phyloP scores from a whole-genome alignment of 345 rosid genomes.

The Psidium friedrichsthalianum region DNA sequence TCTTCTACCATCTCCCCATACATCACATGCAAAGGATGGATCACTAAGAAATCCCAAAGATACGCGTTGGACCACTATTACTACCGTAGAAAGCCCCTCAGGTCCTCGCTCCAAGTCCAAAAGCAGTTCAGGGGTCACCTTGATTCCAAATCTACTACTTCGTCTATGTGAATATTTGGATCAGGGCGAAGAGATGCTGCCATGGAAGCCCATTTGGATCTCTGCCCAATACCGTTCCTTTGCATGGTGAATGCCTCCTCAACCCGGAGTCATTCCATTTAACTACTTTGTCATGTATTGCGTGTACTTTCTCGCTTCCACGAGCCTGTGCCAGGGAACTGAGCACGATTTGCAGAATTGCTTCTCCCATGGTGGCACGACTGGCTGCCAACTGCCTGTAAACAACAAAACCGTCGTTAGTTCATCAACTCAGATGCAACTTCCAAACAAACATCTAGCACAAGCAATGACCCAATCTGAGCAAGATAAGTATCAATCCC shows the following conservation, averaged over 20 bases:
- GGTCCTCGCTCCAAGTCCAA: constrained; percentile 23
- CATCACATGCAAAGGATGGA: background rate
- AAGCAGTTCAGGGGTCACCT: constrained; percentile 19
- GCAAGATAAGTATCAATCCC: background rate
- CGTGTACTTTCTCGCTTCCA: constrained; percentile 1
- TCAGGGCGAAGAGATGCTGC: constrained; percentile 27
- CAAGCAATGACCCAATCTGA: background rate
- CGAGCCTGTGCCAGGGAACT: constrained; percentile 4
- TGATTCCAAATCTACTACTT: constrained; percentile 31
- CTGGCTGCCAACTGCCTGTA: constrained; percentile 6
- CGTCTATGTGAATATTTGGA: constrained; percentile 29
- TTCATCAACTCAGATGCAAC: background rate
- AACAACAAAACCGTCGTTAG: background rate
- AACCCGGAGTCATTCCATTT: constrained; percentile 42
- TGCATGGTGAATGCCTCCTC: constrained; percentile 37
- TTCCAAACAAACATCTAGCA: background rate
- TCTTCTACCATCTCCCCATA: background rate
- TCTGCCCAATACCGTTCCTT: constrained; percentile 28
- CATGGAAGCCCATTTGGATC: constrained; percentile 26
- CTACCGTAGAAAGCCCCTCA: background rate
- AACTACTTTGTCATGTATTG: constrained; percentile 1
- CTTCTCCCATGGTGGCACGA: constrained; percentile 11
- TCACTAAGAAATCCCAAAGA: constrained; percentile 7
- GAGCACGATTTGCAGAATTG: constrained; percentile 3
- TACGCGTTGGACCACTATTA: constrained; percentile 3